Evolutionary conservation across 176 grass and related monocot genomes (phyloP).

Genomic region (Panicum miliaceum): DNA sequence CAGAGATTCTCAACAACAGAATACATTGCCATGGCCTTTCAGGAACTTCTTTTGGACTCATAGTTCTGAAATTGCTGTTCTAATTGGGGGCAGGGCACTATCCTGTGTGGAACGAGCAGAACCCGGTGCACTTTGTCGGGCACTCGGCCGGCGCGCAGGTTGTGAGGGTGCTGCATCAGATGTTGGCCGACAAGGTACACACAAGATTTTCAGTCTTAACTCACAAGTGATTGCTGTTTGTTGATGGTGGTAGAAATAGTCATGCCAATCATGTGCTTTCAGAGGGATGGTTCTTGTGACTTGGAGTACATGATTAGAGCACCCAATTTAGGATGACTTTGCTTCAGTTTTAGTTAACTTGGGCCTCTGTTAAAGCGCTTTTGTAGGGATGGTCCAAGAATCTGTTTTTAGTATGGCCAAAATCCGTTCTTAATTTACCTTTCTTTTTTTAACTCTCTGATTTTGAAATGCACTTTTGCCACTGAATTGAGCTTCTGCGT

Average conservation of each 20-base stretch:
- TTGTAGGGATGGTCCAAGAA: conserved; percentile 12
- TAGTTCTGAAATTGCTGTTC: conserved; percentile 22
- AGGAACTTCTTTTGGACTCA: not conserved
- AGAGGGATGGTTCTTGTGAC: conserved; percentile 47
- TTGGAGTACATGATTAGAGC: conserved; percentile 6
- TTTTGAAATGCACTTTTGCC: not conserved
- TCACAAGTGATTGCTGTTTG: not conserved
- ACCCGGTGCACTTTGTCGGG: conserved; percentile 95
- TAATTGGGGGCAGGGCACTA: conserved; percentile 74
- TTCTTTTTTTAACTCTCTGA: not conserved
- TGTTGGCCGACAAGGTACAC: conserved; percentile 93
- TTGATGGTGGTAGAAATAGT: conserved; percentile 9
- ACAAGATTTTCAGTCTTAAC: conserved; percentile 31
- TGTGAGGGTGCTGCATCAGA: conserved; percentile 87
- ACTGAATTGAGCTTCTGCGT: conserved; percentile 16
- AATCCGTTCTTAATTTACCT: not conserved
- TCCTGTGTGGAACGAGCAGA: conserved; percentile 75
- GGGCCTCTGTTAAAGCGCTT: conserved; percentile 3
- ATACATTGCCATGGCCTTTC: not conserved
- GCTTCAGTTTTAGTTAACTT: conserved; percentile 38
- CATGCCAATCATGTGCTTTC: conserved; percentile 56
- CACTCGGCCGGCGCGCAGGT: conserved; percentile 95
- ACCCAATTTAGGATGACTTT: conserved; percentile 34
- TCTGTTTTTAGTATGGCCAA: conserved; percentile 40
- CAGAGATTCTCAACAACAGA: conserved; percentile 9